Evolutionary conservation across 2,329 filamentous ascomycete species (phyloP), one percentile per base, ranked within the genome.

Genomic region (Apiospora arundinis): DNA sequence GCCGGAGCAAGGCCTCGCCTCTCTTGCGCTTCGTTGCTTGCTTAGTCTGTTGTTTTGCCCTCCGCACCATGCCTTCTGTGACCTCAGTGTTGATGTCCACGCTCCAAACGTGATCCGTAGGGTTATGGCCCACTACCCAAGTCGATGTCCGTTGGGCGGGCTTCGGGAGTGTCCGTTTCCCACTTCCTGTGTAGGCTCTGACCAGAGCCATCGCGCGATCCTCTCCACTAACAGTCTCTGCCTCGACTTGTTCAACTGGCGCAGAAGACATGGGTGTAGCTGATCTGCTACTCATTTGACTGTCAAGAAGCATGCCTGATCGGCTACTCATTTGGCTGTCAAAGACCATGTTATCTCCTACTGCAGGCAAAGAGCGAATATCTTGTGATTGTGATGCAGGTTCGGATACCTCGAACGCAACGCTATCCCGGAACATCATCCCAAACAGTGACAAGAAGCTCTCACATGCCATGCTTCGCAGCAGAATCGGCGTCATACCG

Each of bases 1-100:
- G 60, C 56, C 77, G 74, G 16, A 77, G 73, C n/a, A 81, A 75
- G 16, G 76, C 76, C 70, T 78, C 77, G 5, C 76, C 73, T 23
- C 79, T 77, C 45, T 79, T 76, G 49, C 79, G 77, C 72, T 80
- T 81, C 25, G 77, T 77, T 42, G 70, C 75, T 68, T 77, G 73
- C 9, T 75, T 75, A 6, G 77, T 78, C 23, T 77, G 56, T 46
- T 76, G 73, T 69, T 76, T 79, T 25, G 72, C 77, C 63, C 72
- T 75, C 69, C 72, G 75, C 46, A 73, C 65, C 75, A 76, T 77
- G 8, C 76, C 76, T 5, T 72, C 74, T 8, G 76, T 78, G 28
- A 73, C 73, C 46, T 80, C 79, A 2, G 70, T 74, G 66, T 73
- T 75, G 45, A 75, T 73, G 44, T 80, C 76, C 5, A 81, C 75